phyloP scores from a whole-genome alignment of 129 eudicot genomes.

The Pseudognaphalium luteoalbum region DNA sequence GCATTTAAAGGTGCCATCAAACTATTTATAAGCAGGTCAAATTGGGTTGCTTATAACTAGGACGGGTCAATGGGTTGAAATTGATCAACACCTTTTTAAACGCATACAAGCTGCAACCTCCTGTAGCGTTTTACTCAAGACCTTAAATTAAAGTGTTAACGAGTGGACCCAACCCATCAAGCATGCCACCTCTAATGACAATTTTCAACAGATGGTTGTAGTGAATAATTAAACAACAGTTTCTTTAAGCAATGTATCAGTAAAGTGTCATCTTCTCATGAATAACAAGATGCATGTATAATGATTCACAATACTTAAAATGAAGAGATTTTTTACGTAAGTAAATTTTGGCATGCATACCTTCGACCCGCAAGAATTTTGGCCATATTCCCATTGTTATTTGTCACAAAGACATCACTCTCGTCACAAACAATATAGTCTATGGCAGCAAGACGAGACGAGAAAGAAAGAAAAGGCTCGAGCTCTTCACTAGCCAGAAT shows the following conservation, averaged over 20 bases:
- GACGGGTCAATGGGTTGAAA: not conserved
- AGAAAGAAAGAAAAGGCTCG: conserved; percentile 38
- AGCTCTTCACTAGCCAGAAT: conserved; percentile 36
- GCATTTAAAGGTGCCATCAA: not conserved
- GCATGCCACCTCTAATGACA: not conserved
- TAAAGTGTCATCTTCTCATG: conserved; percentile 13
- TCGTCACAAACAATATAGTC: conserved; percentile 95
- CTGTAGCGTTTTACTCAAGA: not conserved
- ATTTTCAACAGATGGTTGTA: conserved; percentile 2
- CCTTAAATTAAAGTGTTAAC: not conserved
- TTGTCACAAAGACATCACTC: conserved; percentile 88
- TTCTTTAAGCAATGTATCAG: not conserved
- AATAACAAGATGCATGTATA: conserved; percentile 13
- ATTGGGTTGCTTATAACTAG: not conserved
- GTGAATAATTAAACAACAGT: not conserved
- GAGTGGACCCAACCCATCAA: not conserved
- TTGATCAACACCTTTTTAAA: not conserved
- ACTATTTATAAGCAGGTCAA: no score
- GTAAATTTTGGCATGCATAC: conserved; percentile 38
- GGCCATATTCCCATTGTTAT: conserved; percentile 95
- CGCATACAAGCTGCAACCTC: not conserved
- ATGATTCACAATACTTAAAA: not conserved
- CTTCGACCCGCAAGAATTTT: conserved; percentile 95
- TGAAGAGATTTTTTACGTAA: not conserved
- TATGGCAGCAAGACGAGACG: conserved; percentile 77